These are phyloP conservation scores for Pythium sp. DNA, from an alignment of 352 stramenopile species.

Conservation along the genomic window DNA sequence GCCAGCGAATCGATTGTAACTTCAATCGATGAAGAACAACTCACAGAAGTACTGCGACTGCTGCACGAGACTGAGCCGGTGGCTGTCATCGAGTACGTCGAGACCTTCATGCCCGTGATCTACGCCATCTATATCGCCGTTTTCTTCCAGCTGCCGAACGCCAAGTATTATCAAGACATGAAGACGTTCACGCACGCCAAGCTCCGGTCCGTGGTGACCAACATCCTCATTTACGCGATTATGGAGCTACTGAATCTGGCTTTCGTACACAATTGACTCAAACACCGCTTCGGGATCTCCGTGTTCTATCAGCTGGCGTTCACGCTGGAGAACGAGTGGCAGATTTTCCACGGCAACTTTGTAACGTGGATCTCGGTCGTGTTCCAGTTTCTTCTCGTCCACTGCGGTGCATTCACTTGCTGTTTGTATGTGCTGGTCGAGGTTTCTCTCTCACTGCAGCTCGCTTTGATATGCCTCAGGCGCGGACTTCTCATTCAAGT, in stretches of 20 bases:
- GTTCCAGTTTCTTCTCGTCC: background rate
- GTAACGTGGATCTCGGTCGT: background rate
- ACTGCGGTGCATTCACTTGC: background rate
- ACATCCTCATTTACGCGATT: constrained; percentile 20
- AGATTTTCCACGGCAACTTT: background rate
- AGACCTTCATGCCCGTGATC: constrained; percentile 25
- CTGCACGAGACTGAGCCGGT: constrained; percentile 16
- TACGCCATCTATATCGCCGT: constrained; percentile 23
- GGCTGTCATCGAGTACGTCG: constrained; percentile 27
- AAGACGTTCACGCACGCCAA: background rate
- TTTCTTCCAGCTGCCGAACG: constrained; percentile 18
- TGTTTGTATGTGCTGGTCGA: no score
- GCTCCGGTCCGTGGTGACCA: constrained; percentile 9
- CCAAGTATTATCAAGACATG: constrained; percentile 16
- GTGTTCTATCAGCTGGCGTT: constrained; percentile 28
- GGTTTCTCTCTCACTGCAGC: no score
- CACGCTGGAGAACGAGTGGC: background rate
- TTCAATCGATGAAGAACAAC: no score
- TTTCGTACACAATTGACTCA: constrained; percentile 8
- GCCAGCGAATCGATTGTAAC: no score
- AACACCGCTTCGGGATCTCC: constrained; percentile 16
- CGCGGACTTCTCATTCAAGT: no score
- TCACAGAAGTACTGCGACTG: no score
- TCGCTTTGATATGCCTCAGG: no score
- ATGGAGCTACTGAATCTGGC: constrained; percentile 21